These are phyloP conservation scores for Sindora glabra DNA, from an alignment of 306 rosid genomes.

Conservation along the genomic window DNA sequence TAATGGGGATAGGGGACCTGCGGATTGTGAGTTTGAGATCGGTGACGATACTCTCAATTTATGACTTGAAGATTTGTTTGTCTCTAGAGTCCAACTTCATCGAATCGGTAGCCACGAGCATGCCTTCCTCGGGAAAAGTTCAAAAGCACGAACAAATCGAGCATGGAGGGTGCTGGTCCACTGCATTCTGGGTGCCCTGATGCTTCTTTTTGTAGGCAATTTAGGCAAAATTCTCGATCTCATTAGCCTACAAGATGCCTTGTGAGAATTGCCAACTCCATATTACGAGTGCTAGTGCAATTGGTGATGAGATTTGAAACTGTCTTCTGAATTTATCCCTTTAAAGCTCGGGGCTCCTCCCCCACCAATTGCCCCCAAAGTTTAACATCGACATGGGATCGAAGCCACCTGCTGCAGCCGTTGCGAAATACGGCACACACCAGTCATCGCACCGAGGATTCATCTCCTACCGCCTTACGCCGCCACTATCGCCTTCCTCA, in stretches of 20 bases:
- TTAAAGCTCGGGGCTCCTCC: conserved; percentile 20
- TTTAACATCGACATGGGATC: conserved; percentile 26
- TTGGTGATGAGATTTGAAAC: conserved; percentile 22
- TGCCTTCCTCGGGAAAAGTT: too few species aligned
- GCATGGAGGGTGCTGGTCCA: conserved; percentile 53
- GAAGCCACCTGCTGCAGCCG: conserved; percentile 14
- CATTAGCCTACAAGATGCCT: conserved; percentile 25
- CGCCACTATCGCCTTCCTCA: too few species aligned
- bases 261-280: conserved; percentile 11
- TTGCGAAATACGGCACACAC: background rate
- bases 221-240: conserved; percentile 42
- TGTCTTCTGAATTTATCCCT: conserved; percentile 15
- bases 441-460: too few species aligned
- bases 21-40: conserved; percentile 49
- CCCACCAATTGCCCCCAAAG: background rate
- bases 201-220: conserved; percentile 43
- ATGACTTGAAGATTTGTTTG: conserved; percentile 46
- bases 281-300: conserved; percentile 19
- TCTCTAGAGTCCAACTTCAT: conserved; percentile 48
- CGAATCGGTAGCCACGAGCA: conserved; percentile 35
- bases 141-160: conserved; percentile 50
- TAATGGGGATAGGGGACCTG: conserved; percentile 17
- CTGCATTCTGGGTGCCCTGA: conserved; percentile 56
- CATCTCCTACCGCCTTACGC: too few species aligned
- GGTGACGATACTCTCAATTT: conserved; percentile 78